phyloP scores from a whole-genome alignment of 768 basidiomycete genomes.

The Boletus pseudopeckii region DNA sequence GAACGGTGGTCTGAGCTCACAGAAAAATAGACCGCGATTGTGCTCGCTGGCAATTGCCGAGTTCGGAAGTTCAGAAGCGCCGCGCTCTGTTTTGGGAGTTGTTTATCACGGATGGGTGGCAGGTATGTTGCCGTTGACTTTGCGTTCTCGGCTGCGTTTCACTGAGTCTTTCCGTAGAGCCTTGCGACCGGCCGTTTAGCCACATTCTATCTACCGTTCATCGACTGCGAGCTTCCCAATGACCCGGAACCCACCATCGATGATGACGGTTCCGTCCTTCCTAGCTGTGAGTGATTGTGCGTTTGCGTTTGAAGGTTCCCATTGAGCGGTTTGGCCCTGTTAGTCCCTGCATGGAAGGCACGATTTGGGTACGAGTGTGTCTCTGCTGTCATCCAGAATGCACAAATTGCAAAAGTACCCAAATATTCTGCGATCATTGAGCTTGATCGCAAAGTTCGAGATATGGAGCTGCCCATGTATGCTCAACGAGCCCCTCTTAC shows the following conservation, averaged over 20 bases:
- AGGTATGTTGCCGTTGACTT: conserved; percentile 40
- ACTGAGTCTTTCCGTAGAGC: conserved; percentile 39
- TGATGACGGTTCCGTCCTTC: conserved; percentile 53
- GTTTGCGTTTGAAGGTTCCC: background rate
- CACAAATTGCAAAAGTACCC: conserved; percentile 60
- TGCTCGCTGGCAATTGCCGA: conserved; percentile 61
- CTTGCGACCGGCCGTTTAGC: conserved; percentile 67
- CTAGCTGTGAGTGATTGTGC: conserved; percentile 49
- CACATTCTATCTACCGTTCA: conserved; percentile 65
- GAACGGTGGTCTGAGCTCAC: conserved; percentile 12
- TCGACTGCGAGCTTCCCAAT: conserved; percentile 67
- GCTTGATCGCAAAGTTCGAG: conserved; percentile 61
- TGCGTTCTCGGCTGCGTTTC: background rate
- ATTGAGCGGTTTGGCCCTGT: background rate
- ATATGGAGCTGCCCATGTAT: conserved; percentile 65
- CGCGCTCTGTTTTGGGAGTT: conserved; percentile 71
- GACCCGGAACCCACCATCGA: conserved; percentile 58
- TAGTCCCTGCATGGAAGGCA: conserved; percentile 71
- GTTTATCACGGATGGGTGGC: conserved; percentile 73
- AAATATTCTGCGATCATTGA: conserved; percentile 61
- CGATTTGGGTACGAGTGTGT: conserved; percentile 64
- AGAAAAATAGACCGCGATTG: conserved; percentile 62
- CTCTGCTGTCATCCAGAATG: conserved; percentile 65
- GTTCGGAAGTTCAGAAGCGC: conserved; percentile 66
- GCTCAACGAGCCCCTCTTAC: conserved; percentile 48